Evolutionary conservation across 495 filamentous ascomycete genomes (phyloP).

Genomic region (Aspergillus baeticus): DNA sequence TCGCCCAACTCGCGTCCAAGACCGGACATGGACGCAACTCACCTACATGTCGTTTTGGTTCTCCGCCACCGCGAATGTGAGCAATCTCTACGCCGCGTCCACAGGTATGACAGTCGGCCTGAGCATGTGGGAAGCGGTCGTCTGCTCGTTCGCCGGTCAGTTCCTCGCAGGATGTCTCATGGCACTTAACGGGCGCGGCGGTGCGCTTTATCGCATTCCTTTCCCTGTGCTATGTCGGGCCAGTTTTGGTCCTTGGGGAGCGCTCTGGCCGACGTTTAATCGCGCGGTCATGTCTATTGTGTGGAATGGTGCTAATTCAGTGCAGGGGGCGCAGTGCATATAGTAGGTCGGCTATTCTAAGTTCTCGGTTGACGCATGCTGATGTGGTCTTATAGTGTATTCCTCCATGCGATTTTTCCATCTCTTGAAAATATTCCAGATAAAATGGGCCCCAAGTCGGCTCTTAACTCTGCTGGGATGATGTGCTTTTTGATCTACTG

Average conservation of each 20-base stretch:
- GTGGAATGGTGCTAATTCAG: conserved; percentile 38
- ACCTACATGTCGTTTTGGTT: conserved; percentile 42
- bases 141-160: conserved; percentile 32
- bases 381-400: conserved; percentile 23
- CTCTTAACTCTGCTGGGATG: conserved; percentile 34
- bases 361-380: too few relatives aligned
- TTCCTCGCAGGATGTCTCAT: conserved; percentile 30
- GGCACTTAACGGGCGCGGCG: conserved; percentile 37
- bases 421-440: conserved; percentile 32
- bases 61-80: conserved; percentile 39
- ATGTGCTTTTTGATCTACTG: conserved; percentile 37
- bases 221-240: conserved; percentile 37
- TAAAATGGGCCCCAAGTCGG: conserved; percentile 33
- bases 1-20: conserved; percentile 30
- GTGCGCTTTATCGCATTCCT: conserved; percentile 38
- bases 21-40: conserved; percentile 37
- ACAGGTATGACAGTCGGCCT: conserved; percentile 34
- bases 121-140: conserved; percentile 39
- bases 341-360: conserved; percentile 18
- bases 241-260: conserved; percentile 35
- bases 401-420: conserved; percentile 36
- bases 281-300: conserved; percentile 39
- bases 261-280: conserved; percentile 40
- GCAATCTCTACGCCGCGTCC: conserved; percentile 36
- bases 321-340: conserved; percentile 38